Evolutionary conservation across 2,329 filamentous ascomycete genomes (phyloP).

Genomic region (Alternaria ventricosa): DNA sequence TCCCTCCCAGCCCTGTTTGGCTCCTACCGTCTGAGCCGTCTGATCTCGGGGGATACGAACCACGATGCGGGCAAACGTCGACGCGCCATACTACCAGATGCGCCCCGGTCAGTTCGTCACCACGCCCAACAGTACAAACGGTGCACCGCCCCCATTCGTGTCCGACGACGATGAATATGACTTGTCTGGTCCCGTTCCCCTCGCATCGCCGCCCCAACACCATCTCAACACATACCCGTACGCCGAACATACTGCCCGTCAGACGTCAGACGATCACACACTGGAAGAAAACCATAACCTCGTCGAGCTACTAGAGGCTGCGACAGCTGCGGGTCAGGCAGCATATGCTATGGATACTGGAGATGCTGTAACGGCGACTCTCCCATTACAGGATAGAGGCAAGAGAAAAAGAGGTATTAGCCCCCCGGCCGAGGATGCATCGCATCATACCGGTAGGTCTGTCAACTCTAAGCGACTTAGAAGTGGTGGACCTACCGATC

Average conservation of each 20-base stretch:
- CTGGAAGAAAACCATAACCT: slow-evolving; percentile 42
- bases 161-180: slow-evolving; percentile 33
- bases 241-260: slow-evolving; percentile 20
- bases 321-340: slow-evolving; percentile 42
- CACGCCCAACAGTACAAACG: slow-evolving; percentile 32
- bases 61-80: slow-evolving; percentile 41
- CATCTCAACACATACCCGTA: slow-evolving; percentile 23
- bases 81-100: slow-evolving; percentile 45
- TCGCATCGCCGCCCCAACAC: slow-evolving; percentile 19
- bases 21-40: slow-evolving; percentile 10
- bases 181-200: slow-evolving; percentile 16
- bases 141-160: slow-evolving; percentile 17
- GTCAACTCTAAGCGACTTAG: slow-evolving; percentile 30
- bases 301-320: slow-evolving; percentile 46
- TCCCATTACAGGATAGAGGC: slow-evolving; percentile 18
- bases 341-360: slow-evolving; percentile 21
- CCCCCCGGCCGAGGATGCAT: slow-evolving; percentile 10
- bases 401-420: slow-evolving; percentile 37
- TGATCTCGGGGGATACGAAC: slow-evolving; percentile 17
- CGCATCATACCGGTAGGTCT: slow-evolving; percentile 5
- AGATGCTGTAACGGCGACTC: neutral
- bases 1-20: slow-evolving; percentile 6
- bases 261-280: slow-evolving; percentile 19
- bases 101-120: slow-evolving; percentile 36
- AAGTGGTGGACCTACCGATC: slow-evolving; percentile 23